Evolutionary conservation across 2,329 filamentous ascomycete genomes (phyloP), one percentile per base, ranked within the genome.

Genomic region (Fusarium burgessii): DNA sequence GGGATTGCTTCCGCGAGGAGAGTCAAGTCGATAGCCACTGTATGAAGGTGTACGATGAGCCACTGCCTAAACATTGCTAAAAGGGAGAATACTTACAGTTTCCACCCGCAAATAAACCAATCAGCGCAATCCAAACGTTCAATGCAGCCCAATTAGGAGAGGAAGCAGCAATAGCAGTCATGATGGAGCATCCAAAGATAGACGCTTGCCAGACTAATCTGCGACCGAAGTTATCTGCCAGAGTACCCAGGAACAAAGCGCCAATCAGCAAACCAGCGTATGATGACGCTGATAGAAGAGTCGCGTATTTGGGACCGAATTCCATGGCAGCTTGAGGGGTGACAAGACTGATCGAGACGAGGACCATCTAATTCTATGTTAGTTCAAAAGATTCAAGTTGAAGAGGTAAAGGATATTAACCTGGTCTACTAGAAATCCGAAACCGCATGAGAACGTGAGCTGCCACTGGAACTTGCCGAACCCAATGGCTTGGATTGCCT

Each of bases 381-480:
- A 49, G 29, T 13, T 3, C 11, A 33, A 17, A 17, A 2, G 2
- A 6, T 2, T 23, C 17, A 15, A 18, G 9, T 6, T 38, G 36
- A 18, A n/a, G 17, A 10, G 3, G 5, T 7, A 7, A 3, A 6
- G 2, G 15, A 29, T 14, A 6, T 7, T 23, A 14, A 55, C 52
- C 40, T 55, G 52, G 4, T 55, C 52, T 4, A 55, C 52, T 0
- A 55, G 10, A 9, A 55, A 55, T 2, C 52, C 52, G 4, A 55
- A 55, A 14, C 52, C 52, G 12, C 40, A 55, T 5, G 52, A 55
- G 14, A 55, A 55, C 0, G 52, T 55, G 2, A 55, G 17, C 12
- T 55, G 52, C 52, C 40, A 55, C 23, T 55, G 52, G 17, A 46
- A 55, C 20, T 46, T 55, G 38, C 52, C 52, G 8, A 55, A 55